phyloP scores from a whole-genome alignment of 1,284 basidiomycete species.

The Ceratobasidium sp. region DNA sequence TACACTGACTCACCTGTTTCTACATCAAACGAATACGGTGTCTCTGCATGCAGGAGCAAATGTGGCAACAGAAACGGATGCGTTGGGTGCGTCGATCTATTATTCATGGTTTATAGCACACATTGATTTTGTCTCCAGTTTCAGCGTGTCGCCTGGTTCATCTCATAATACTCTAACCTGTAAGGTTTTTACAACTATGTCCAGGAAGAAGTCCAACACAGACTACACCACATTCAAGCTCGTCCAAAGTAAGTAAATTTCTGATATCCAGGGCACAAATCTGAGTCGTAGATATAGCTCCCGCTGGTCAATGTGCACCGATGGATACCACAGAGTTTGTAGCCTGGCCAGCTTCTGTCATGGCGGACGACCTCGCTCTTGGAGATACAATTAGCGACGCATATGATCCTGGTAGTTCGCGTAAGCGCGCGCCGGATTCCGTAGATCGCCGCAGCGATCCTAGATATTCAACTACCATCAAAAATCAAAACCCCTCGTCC shows the following conservation, averaged over 20 bases:
- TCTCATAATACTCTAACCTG: not conserved
- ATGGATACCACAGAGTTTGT: not conserved
- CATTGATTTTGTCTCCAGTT: too few species aligned
- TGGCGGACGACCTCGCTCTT: not conserved
- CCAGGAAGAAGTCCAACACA: not conserved
- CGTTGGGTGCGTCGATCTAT: slow-evolving; percentile 10
- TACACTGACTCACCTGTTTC: not conserved
- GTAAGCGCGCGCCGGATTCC: not conserved
- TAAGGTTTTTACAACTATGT: not conserved
- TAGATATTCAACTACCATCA: slow-evolving; percentile 2
- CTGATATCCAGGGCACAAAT: too few species aligned
- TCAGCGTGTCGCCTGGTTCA: not conserved
- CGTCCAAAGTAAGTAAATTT: not conserved
- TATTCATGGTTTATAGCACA: too few species aligned
- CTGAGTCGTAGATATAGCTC: too few species aligned
- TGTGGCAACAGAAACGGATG: slow-evolving; percentile 8
- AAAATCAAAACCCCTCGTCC: not conserved
- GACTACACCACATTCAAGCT: slow-evolving; percentile 18
- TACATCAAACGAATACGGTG: slow-evolving; percentile 1
- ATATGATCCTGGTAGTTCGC: not conserved
- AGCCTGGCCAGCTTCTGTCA: slow-evolving; percentile 10
- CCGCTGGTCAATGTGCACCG: not conserved
- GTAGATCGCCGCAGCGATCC: slow-evolving; percentile 13
- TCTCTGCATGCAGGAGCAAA: slow-evolving; percentile 13
- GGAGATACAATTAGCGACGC: not conserved